phyloP scores from a whole-genome alignment of 345 rosid genomes.

The Excoecaria agallocha region DNA sequence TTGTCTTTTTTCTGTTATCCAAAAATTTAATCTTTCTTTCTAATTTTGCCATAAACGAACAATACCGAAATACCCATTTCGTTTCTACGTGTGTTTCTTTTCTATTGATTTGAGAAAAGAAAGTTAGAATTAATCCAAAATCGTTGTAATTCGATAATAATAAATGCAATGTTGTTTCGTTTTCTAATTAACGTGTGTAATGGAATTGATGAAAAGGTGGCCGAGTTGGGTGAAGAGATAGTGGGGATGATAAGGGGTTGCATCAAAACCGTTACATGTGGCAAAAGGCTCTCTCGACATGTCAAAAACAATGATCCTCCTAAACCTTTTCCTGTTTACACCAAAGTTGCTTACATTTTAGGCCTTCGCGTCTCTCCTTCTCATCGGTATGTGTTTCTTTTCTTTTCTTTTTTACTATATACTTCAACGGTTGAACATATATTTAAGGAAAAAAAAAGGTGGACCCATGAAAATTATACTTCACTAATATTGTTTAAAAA shows the following conservation, averaged over 20 bases:
- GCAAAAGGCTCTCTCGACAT: constrained; percentile 43
- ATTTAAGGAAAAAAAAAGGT: too few relatives aligned
- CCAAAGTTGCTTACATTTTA: constrained; percentile 80
- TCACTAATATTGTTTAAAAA: too few relatives aligned
- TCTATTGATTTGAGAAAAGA: neutral
- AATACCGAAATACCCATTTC: too few relatives aligned
- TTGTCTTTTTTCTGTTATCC: neutral
- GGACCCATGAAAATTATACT: too few relatives aligned
- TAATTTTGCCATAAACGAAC: too few relatives aligned
- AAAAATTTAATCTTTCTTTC: too few relatives aligned
- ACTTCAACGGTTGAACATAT: too few relatives aligned
- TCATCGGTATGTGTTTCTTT: constrained; percentile 48
- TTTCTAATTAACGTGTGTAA: neutral
- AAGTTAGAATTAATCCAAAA: too few relatives aligned
- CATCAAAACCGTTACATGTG: constrained; percentile 89
- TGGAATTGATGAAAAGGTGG: constrained; percentile 55
- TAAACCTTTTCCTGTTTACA: constrained; percentile 49
- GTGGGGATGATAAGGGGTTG: constrained; percentile 94
- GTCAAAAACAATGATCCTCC: constrained; percentile 20
- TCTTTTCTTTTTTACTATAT: neutral
- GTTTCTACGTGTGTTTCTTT: too few relatives aligned
- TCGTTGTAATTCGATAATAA: too few relatives aligned
- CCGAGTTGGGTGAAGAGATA: constrained; percentile 66
- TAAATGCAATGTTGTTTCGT: too few relatives aligned
- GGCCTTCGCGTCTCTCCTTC: constrained; percentile 93